phyloP scores from a whole-genome alignment of 129 eudicot genomes.

The Scalesia atractyloides region DNA sequence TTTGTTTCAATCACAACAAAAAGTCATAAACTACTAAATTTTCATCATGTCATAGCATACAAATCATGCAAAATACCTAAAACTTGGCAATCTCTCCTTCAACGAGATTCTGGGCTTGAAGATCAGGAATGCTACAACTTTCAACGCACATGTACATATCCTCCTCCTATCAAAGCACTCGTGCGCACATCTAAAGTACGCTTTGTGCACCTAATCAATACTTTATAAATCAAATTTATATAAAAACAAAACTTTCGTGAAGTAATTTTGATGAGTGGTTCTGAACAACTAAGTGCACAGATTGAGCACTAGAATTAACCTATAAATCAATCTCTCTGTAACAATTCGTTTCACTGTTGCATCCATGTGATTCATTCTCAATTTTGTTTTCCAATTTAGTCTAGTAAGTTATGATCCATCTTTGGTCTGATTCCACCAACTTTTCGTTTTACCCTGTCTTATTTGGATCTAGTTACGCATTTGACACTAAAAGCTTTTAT shows the following conservation, averaged over 20 bases:
- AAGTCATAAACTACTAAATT: neutral
- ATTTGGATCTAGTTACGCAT: no score
- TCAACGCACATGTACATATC: slow-evolving; percentile 73
- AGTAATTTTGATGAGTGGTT: slow-evolving; percentile 39
- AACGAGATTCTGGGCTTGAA: slow-evolving; percentile 74
- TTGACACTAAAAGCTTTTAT: no score
- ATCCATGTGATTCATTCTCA: slow-evolving; percentile 68
- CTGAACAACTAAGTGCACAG: slow-evolving; percentile 60
- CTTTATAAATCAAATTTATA: slow-evolving; percentile 8
- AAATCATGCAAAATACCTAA: slow-evolving; percentile 53
- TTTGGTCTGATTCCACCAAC: no score
- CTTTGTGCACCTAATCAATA: slow-evolving; percentile 50
- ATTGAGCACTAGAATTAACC: slow-evolving; percentile 70
- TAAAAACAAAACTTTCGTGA: neutral
- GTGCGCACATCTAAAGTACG: slow-evolving; percentile 82
- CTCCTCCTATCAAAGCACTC: slow-evolving; percentile 85
- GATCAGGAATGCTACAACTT: slow-evolving; percentile 84
- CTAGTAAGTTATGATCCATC: slow-evolving; percentile 13
- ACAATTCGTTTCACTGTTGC: slow-evolving; percentile 66
- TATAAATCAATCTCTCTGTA: slow-evolving; percentile 62
- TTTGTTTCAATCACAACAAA: no score
- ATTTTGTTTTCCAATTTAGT: slow-evolving; percentile 5
- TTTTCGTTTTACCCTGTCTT: no score
- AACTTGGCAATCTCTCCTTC: slow-evolving; percentile 80
- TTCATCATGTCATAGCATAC: slow-evolving; percentile 7